Percentiles rank a stretch among this genome's conserved stretches.
Evolutionary conservation across 768 basidiomycete genomes (phyloP).

Genomic region (Lactarius sanguifluus): DNA sequence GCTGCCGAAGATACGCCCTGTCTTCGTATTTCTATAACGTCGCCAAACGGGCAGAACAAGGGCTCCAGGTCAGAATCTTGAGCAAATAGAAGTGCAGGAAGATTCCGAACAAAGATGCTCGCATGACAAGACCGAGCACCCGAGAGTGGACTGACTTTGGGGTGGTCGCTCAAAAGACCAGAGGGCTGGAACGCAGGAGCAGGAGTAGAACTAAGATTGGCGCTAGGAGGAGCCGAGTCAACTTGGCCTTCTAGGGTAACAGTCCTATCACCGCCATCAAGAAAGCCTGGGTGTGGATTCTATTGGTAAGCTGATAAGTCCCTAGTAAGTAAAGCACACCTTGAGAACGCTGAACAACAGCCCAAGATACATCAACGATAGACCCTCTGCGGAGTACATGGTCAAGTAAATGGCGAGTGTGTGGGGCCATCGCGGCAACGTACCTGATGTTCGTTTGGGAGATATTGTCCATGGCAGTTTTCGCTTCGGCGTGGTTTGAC

Average conservation of each 20-base stretch:
- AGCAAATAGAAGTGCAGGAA: slow-evolving; percentile 67
- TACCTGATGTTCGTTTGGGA: slow-evolving; percentile 73
- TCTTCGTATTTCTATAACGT: slow-evolving; percentile 59
- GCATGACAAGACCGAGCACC: slow-evolving; percentile 20
- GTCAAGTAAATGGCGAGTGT: slow-evolving; percentile 10
- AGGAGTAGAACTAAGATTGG: slow-evolving; percentile 33
- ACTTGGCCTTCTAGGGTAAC: slow-evolving; percentile 54
- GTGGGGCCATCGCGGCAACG: slow-evolving; percentile 24
- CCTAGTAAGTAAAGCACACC: slow-evolving; percentile 41
- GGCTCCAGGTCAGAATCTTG: slow-evolving; percentile 66
- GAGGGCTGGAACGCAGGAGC: slow-evolving; percentile 31
- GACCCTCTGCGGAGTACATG: slow-evolving; percentile 52
- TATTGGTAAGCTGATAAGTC: slow-evolving; percentile 16
- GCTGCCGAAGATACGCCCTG: slow-evolving; percentile 38
- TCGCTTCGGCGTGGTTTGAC: slow-evolving; percentile 71
- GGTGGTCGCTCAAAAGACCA: slow-evolving; percentile 25
- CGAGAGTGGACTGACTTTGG: slow-evolving; percentile 11
- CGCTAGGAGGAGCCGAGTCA: slow-evolving; percentile 36
- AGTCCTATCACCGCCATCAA: slow-evolving; percentile 79
- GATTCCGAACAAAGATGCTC: slow-evolving; percentile 58
- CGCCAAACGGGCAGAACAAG: slow-evolving; percentile 71
- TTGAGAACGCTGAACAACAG: slow-evolving; percentile 83
- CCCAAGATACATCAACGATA: slow-evolving; percentile 80
- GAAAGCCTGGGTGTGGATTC: slow-evolving; percentile 51
- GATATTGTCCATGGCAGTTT: slow-evolving; percentile 60